Percentiles rank a stretch among this genome's conserved stretches.
Conservation (phyloP, 208 protist genomes). For the Crithidia acanthocephali region DNA sequence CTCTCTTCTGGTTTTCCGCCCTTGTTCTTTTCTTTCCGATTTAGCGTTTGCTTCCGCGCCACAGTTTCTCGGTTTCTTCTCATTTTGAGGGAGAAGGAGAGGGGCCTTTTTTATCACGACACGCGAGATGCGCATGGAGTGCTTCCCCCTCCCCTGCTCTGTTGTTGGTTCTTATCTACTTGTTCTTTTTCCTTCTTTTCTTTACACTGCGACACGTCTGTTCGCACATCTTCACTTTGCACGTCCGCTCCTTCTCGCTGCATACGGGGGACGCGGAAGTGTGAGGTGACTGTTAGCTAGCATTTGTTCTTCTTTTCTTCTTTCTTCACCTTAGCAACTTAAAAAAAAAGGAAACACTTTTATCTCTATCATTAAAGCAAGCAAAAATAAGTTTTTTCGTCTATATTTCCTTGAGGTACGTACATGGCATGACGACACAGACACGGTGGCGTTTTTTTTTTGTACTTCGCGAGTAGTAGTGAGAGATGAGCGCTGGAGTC, state of each 20-base stretch:
- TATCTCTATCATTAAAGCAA: neutral
- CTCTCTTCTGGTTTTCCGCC: constrained; percentile 11
- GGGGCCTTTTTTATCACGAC: constrained; percentile 4
- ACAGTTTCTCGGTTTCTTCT: neutral
- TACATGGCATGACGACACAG: neutral
- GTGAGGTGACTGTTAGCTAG: constrained; percentile 9
- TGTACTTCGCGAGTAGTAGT: constrained; percentile 12
- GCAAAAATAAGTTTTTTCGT: constrained; percentile 4
- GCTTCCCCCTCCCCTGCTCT: constrained; percentile 6
- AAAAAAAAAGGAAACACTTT: too few relatives aligned
- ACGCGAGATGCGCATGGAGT: constrained; percentile 5
- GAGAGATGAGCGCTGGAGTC: constrained; percentile 5
- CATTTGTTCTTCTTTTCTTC: constrained; percentile 11
- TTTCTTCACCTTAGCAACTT: constrained; percentile 25
- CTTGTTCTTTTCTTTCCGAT: neutral
- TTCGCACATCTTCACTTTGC: neutral
- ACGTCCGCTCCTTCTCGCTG: neutral
- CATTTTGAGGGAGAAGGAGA: neutral
- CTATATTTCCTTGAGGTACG: neutral
- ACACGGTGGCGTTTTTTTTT: neutral
- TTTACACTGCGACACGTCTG: neutral
- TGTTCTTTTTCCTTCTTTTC: neutral
- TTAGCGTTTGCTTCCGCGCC: neutral
- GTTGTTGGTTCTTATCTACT: neutral
- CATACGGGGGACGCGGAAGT: neutral